Base-by-base conservation (phyloP, 129 eudicot genomes). In the Centella asiatica region DNA sequence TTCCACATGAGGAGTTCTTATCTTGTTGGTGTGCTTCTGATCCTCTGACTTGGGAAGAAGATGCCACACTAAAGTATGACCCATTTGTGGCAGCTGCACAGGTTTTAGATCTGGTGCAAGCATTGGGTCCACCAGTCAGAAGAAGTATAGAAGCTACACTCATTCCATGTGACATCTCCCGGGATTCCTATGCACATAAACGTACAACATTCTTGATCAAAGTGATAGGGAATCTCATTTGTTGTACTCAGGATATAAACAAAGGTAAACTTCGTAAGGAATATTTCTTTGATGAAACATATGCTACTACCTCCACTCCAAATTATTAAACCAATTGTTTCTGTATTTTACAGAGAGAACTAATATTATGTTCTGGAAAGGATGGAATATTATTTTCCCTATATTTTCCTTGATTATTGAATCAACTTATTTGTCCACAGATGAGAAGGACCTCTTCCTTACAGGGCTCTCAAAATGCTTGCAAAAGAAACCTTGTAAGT, bases 211-310 rank as follows among this genome's bases (percentile, higher is more conserved):
- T 93, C 65, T 68, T 93, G 71, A 89, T 87, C 66, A 93, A 93
- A 93, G 78, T 87, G 5, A 83, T 93, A 17, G 99, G 89, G 52
- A 93, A 93, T 76, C 99, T 93, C 62, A 92, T 87, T 64, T 93
- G 96, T 69, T 88, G 74, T 70, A 81, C 80, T 68, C 96, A 95
- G 15, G 90, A 85, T 69, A 72, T 93, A 49, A 84, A 85, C 56
- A 79, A 76, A 82, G 99, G 99, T 93, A 60, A 37, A 80, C 42
- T 0, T 36, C 19, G 15, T 12, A 6, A 54, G 0, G 22, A 27
- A 54, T 36, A 27, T 54, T 54, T 54, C 2, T 15, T 6, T 54
- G 36, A 26, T 54, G 4, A 27, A 54, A 54, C n/a, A n/a, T n/a
- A n/a, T n/a, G n/a, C n/a, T n/a, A n/a, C n/a, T n/a, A n/a, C n/a